Evolutionary conservation across 371 early-diverging fungal species (phyloP).

Genomic region (Mortierella sp.): DNA sequence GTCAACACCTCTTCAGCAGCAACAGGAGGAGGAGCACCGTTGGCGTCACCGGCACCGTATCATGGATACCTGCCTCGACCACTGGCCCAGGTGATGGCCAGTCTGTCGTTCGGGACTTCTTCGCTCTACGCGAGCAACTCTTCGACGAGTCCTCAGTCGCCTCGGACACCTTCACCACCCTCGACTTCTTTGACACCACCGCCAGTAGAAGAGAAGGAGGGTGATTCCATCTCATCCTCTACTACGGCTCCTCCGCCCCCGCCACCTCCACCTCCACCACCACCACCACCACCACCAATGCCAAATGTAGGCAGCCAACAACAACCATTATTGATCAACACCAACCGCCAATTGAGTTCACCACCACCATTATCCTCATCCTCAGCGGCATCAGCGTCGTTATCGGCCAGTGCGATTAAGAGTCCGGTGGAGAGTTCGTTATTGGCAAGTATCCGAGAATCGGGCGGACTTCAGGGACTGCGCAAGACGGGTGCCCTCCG

Average conservation of each 20-base stretch:
- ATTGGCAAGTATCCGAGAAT: slow-evolving; percentile 47
- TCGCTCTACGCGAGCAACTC: slow-evolving; percentile 34
- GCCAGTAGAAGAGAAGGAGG: background rate
- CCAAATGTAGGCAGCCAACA: background rate
- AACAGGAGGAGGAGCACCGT: slow-evolving; percentile 35
- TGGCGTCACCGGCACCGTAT: slow-evolving; percentile 39
- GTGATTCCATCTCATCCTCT: background rate
- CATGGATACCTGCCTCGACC: slow-evolving; percentile 52
- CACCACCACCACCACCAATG: slow-evolving; percentile 31
- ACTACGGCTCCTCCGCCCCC: slow-evolving; percentile 8
- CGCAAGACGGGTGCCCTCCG: slow-evolving; percentile 53
- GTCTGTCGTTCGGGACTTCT: slow-evolving; percentile 49
- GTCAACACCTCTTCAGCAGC: slow-evolving; percentile 24
- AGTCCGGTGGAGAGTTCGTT: slow-evolving; percentile 36
- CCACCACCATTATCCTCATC: background rate
- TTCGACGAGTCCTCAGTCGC: slow-evolving; percentile 37
- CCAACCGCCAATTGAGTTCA: background rate
- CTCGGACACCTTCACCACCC: slow-evolving; percentile 35
- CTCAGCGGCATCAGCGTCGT: background rate
- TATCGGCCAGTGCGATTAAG: background rate
- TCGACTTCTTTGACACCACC: background rate
- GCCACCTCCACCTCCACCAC: slow-evolving; percentile 41
- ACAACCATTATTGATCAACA: slow-evolving; percentile 21
- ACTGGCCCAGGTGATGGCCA: slow-evolving; percentile 52
- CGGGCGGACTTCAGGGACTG: slow-evolving; percentile 51